phyloP scores from a whole-genome alignment of 768 basidiomycete genomes.

The Fomitopsis pulvina region DNA sequence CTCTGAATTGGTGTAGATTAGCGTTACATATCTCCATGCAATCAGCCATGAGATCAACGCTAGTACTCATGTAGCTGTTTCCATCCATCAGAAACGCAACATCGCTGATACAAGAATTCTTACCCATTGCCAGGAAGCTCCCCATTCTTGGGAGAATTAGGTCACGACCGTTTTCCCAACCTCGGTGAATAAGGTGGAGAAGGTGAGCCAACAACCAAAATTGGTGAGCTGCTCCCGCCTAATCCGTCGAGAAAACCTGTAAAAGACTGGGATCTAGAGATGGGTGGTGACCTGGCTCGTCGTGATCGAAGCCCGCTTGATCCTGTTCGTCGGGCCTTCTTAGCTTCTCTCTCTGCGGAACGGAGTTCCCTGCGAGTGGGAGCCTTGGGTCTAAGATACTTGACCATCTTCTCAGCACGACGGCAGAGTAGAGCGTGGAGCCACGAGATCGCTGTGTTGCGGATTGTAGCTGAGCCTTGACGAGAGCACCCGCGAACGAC shows the following conservation, averaged over 20 bases:
- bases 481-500: not conserved
- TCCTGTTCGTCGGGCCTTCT: not conserved
- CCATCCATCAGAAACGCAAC: not conserved
- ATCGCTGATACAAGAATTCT: not conserved
- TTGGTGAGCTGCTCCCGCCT: slow-evolving; percentile 9
- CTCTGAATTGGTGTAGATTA: not conserved
- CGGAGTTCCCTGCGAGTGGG: slow-evolving; percentile 9
- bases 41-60: not conserved
- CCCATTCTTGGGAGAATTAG: not conserved
- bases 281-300: not conserved
- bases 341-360: not conserved
- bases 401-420: slow-evolving; percentile 3
- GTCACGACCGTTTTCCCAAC: not conserved
- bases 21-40: not conserved
- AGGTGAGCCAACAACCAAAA: slow-evolving; percentile 1
- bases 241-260: not conserved
- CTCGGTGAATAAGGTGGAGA: not conserved
- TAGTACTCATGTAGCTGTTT: too few relatives aligned
- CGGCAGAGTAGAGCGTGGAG: not conserved
- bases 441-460: too few relatives aligned
- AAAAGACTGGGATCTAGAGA: not conserved
- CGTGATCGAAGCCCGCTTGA: not conserved
- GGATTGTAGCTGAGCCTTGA: not conserved
- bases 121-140: not conserved
- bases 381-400: slow-evolving; percentile 4